phyloP scores from a whole-genome alignment of 163 green algal genomes.

The Trebouxia gelatinosa region DNA sequence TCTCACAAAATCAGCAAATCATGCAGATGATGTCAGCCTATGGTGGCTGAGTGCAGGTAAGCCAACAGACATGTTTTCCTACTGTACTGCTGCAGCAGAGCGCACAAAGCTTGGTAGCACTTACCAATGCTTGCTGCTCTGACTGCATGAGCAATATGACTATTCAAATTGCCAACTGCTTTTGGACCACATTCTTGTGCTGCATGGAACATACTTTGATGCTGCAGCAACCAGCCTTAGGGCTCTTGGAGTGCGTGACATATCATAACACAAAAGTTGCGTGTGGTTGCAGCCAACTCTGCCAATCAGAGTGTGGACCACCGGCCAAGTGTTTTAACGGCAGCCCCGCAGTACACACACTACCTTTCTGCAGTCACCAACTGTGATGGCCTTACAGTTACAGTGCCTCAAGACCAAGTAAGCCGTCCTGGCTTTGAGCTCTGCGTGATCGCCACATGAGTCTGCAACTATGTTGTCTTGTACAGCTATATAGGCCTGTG shows the following conservation, averaged over 20 bases:
- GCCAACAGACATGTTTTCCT: neutral
- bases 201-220: no score
- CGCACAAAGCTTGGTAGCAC: neutral
- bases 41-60: neutral
- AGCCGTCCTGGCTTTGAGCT: neutral
- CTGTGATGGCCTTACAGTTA: neutral
- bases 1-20: neutral
- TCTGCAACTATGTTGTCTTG: no score
- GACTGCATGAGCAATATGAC: no score
- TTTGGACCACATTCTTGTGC: no score
- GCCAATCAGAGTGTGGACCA: conserved; percentile 1
- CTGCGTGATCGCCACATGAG: no score
- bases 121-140: neutral
- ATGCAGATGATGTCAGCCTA: neutral
- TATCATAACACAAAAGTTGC: neutral
- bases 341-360: neutral
- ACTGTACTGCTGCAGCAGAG: no score
- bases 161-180: no score
- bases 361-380: neutral
- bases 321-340: neutral
- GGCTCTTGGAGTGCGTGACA: neutral
- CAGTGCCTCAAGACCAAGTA: neutral
- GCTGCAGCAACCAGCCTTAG: no score
- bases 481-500: neutral
- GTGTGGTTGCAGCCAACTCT: neutral